Conservation (phyloP, 352 stramenopile species). For the Pythium utonaiense region DNA sequence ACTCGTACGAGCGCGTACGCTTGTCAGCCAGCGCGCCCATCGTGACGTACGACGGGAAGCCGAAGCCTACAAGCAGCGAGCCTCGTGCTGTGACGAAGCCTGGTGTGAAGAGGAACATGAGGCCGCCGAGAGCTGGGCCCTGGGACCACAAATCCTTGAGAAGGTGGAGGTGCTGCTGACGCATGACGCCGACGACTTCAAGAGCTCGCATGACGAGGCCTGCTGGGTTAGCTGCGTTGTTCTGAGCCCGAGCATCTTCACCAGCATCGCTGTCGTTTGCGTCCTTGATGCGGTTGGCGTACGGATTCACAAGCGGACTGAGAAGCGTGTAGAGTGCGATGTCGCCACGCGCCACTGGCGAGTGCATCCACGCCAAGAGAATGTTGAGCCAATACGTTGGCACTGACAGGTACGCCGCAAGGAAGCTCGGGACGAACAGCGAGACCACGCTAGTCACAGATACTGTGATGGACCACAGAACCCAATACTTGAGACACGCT, state of each 20-base stretch:
- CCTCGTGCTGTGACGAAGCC: slow-evolving; percentile 78
- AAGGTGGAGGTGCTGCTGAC: slow-evolving; percentile 61
- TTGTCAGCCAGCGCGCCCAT: slow-evolving; percentile 79
- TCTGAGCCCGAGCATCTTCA: slow-evolving; percentile 1
- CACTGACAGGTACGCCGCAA: slow-evolving; percentile 45
- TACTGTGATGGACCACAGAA: slow-evolving; percentile 64
- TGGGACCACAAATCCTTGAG: slow-evolving; percentile 78
- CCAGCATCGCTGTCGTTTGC: slow-evolving; percentile 16
- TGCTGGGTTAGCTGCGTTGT: slow-evolving; percentile 36
- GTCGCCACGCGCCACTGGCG: slow-evolving; percentile 62
- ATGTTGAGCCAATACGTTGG: slow-evolving; percentile 67
- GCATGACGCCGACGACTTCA: slow-evolving; percentile 58
- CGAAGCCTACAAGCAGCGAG: slow-evolving; percentile 70
- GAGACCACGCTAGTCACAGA: slow-evolving; percentile 49
- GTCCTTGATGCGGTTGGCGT: slow-evolving; percentile 65
- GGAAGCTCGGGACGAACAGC: slow-evolving; percentile 63
- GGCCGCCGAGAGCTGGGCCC: slow-evolving; percentile 62
- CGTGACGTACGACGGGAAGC: slow-evolving; percentile 78
- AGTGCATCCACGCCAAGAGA: slow-evolving; percentile 79
- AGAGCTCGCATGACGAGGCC: slow-evolving; percentile 60
- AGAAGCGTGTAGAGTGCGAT: slow-evolving; percentile 70
- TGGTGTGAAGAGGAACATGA: slow-evolving; percentile 86
- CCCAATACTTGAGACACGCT: slow-evolving; percentile 82
- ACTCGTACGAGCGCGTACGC: slow-evolving; percentile 76
- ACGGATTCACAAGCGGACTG: slow-evolving; percentile 65